These are phyloP conservation scores for Anastatica hierochuntica DNA, from an alignment of 345 rosid species.

Conservation along the genomic window DNA sequence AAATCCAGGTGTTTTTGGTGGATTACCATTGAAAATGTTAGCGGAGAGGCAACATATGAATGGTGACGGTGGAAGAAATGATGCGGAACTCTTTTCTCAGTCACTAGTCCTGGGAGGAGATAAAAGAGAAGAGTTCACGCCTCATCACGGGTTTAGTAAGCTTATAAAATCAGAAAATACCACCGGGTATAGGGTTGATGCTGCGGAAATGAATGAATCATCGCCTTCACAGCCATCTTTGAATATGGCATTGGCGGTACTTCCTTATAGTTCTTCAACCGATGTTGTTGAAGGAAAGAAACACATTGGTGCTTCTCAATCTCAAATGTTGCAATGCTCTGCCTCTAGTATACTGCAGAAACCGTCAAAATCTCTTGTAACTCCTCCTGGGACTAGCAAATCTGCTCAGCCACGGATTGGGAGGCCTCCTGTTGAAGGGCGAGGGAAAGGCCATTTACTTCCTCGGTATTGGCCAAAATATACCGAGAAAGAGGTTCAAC, in stretches of 20 bases:
- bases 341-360: slow-evolving; percentile 52
- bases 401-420: slow-evolving; percentile 45
- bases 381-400: slow-evolving; percentile 41
- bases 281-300: slow-evolving; percentile 39
- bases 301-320: slow-evolving; percentile 27
- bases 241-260: slow-evolving; percentile 43
- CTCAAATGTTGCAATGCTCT: slow-evolving; percentile 39
- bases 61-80: slow-evolving; percentile 33
- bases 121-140: slow-evolving; percentile 35
- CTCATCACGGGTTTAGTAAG: slow-evolving; percentile 21
- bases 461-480: slow-evolving; percentile 95
- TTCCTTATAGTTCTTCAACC: slow-evolving; percentile 33
- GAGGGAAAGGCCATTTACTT: slow-evolving; percentile 82
- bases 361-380: slow-evolving; percentile 33
- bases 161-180: slow-evolving; percentile 28
- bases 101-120: slow-evolving; percentile 27
- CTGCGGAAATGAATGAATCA: slow-evolving; percentile 42
- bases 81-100: slow-evolving; percentile 31
- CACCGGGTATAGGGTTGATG: slow-evolving; percentile 34
- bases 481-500: slow-evolving; percentile 85
- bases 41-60: slow-evolving; percentile 24
- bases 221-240: slow-evolving; percentile 52
- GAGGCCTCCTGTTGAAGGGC: slow-evolving; percentile 78
- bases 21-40: slow-evolving; percentile 23
- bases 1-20: slow-evolving; percentile 36